phyloP scores from a whole-genome alignment of 1,284 basidiomycete species.

The Bondarzewia mesenterica region DNA sequence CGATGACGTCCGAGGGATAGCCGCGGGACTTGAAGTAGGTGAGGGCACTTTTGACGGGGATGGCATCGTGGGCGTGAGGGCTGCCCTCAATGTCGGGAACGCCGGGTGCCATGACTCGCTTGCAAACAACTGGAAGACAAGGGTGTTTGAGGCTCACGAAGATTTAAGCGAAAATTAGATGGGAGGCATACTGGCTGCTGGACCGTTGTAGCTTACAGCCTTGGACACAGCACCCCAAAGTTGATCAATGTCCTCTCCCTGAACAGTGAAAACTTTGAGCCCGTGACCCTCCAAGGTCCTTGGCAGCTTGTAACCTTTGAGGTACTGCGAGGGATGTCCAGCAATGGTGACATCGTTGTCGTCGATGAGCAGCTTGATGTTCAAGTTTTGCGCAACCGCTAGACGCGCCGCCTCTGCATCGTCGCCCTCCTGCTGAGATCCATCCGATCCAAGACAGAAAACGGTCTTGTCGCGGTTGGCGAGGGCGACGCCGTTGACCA shows the following conservation, averaged over 20 bases:
- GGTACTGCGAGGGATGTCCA: conserved; percentile 77
- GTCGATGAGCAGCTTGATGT: conserved; percentile 79
- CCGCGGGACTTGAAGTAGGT: conserved; percentile 65
- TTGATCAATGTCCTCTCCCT: conserved; percentile 73
- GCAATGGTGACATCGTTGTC: conserved; percentile 86
- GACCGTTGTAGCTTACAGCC: conserved; percentile 55
- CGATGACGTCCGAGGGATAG: conserved; percentile 46
- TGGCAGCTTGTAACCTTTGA: conserved; percentile 64
- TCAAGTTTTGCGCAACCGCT: conserved; percentile 72
- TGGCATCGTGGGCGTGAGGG: conserved; percentile 76
- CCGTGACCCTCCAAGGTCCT: conserved; percentile 77
- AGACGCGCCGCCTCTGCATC: conserved; percentile 83
- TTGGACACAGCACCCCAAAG: conserved; percentile 62
- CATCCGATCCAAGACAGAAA: conserved; percentile 80
- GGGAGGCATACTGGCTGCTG: conserved; percentile 50
- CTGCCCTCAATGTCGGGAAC: conserved; percentile 72
- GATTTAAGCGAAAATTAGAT: background rate
- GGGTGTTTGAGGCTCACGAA: background rate
- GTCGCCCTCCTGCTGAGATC: conserved; percentile 84
- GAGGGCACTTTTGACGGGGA: conserved; percentile 69
- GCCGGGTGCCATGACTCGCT: conserved; percentile 77
- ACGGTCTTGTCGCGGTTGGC: conserved; percentile 70
- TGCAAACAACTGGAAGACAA: conserved; percentile 46
- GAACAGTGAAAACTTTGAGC: conserved; percentile 59
- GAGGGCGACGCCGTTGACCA: conserved; percentile 75